Conservation (phyloP, 2,329 filamentous ascomycete genomes). For the Fusarium irregulare region DNA sequence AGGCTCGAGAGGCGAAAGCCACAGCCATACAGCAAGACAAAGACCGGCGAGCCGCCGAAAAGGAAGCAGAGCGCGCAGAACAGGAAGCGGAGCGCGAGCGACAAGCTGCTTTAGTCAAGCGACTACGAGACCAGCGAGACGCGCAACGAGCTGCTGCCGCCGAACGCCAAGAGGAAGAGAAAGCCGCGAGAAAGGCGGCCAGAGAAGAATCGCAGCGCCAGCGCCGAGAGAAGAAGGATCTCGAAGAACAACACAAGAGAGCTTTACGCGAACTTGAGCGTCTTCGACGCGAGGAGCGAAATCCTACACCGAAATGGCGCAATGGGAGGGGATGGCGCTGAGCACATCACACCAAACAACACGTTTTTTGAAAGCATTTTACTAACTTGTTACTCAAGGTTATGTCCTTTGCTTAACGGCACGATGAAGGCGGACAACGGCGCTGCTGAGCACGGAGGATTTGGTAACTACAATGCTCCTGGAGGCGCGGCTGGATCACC, state of each 20-base stretch:
- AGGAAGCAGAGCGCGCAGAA: slow-evolving; percentile 30
- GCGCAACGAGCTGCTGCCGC: slow-evolving; percentile 30
- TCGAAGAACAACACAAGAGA: slow-evolving; percentile 19
- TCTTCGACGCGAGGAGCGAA: slow-evolving; percentile 28
- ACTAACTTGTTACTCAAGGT: slow-evolving; percentile 59
- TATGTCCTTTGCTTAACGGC: slow-evolving; percentile 88
- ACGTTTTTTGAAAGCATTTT: slow-evolving; percentile 15
- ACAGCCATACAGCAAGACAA: slow-evolving; percentile 18
- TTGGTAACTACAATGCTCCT: slow-evolving; percentile 65
- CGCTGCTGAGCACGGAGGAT: slow-evolving; percentile 67
- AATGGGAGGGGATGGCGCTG: slow-evolving; percentile 37
- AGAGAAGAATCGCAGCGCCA: slow-evolving; percentile 35
- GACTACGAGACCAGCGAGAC: slow-evolving; percentile 23
- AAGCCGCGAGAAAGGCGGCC: slow-evolving; percentile 26
- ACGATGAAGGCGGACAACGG: slow-evolving; percentile 74
- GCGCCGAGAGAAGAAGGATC: slow-evolving; percentile 28
- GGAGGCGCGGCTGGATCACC: slow-evolving; percentile 51
- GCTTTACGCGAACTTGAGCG: slow-evolving; percentile 29
- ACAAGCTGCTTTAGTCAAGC: slow-evolving; percentile 30
- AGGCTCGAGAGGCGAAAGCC: slow-evolving; percentile 32
- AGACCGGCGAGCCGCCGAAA: slow-evolving; percentile 26
- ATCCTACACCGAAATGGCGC: slow-evolving; percentile 33
- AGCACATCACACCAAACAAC: slow-evolving; percentile 19
- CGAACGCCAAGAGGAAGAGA: slow-evolving; percentile 28
- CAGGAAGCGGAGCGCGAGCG: slow-evolving; percentile 32